Evolutionary conservation across 2,329 filamentous ascomycete species (phyloP), one percentile per base, ranked within the genome.

Genomic region (Lojkania enalia): DNA sequence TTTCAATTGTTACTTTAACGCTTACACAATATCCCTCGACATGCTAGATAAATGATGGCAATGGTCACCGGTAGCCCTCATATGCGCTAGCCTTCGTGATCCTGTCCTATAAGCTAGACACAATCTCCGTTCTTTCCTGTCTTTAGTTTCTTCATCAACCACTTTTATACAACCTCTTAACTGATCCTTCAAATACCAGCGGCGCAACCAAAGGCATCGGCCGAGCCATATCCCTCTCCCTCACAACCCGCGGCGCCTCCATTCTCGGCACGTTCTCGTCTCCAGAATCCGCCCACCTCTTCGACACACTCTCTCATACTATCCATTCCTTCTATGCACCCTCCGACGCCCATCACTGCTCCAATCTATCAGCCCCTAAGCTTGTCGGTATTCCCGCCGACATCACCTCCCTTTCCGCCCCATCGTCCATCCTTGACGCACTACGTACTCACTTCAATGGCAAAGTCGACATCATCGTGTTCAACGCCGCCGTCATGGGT

Each of bases 161-260:
- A n/a, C n/a, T n/a, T n/a, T n/a, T n/a, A n/a, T n/a, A n/a, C n/a
- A n/a, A n/a, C n/a, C n/a, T n/a, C n/a, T n/a, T n/a, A n/a, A n/a
- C 30, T 33, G 9, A 33, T 33, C 30, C 14, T 11, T n/a, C n/a
- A 11, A 33, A 11, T 11, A 12, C 15, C 40, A 61, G 56, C 9
- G 60, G 58, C 4, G 60, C 59, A 27, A 59, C 52, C 16, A 55
- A 56, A 51, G 60, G 60, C 18, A 64, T 60, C 25, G 59, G 60
- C 12, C 52, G 56, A 4, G 56, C 57, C 15, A 64, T 64, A 13
- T 44, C 44, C 20, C 45, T 62, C 42, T 42, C 61, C 7, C 54
- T 63, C 14, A 58, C 60, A 21, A 54, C 40, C 20, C 57, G 60
- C 7, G 60, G 60, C 11, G 52, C 52, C 19, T 55, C 52, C 4